Evolutionary conservation across 495 filamentous ascomycete species (phyloP).

Genomic region (Xylaria telfairii): DNA sequence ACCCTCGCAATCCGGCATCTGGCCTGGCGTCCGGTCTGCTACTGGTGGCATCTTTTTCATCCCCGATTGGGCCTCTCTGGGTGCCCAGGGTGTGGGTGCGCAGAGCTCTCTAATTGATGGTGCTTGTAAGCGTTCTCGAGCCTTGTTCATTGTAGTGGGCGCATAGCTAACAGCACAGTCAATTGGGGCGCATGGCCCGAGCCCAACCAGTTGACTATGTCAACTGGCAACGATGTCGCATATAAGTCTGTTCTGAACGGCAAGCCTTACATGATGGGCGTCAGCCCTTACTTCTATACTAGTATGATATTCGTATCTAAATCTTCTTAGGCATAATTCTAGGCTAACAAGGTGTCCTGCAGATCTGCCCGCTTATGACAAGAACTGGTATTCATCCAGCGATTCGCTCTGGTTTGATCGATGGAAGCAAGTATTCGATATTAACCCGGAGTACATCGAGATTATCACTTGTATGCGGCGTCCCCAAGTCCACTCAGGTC

Average conservation of each 20-base stretch:
- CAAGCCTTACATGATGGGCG: constrained; percentile 81
- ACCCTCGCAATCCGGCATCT: constrained; percentile 60
- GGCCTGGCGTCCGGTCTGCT: constrained; percentile 60
- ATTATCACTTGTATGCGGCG: constrained; percentile 51
- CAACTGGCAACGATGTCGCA: constrained; percentile 56
- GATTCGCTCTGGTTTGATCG: constrained; percentile 77
- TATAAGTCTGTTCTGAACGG: constrained; percentile 57
- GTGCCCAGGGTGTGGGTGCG: constrained; percentile 53
- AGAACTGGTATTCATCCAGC: constrained; percentile 77
- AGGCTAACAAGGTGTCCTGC: constrained; percentile 22
- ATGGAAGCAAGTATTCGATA: constrained; percentile 70
- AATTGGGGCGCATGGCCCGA: constrained; percentile 79
- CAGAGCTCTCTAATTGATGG: constrained; percentile 63
- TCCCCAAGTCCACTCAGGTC: neutral
- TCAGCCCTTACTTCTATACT: constrained; percentile 77
- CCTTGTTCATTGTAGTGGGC: neutral
- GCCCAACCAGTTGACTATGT: constrained; percentile 60
- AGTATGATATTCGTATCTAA: constrained; percentile 37
- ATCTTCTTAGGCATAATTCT: neutral
- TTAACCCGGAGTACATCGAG: constrained; percentile 70
- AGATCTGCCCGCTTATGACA: constrained; percentile 68
- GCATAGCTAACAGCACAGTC: constrained; percentile 41
- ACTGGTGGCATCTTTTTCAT: constrained; percentile 63
- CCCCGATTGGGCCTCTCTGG: constrained; percentile 68
- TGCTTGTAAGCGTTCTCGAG: constrained; percentile 48